Conservation (phyloP, 805 yeast genomes). For the Ogataea sp. region DNA sequence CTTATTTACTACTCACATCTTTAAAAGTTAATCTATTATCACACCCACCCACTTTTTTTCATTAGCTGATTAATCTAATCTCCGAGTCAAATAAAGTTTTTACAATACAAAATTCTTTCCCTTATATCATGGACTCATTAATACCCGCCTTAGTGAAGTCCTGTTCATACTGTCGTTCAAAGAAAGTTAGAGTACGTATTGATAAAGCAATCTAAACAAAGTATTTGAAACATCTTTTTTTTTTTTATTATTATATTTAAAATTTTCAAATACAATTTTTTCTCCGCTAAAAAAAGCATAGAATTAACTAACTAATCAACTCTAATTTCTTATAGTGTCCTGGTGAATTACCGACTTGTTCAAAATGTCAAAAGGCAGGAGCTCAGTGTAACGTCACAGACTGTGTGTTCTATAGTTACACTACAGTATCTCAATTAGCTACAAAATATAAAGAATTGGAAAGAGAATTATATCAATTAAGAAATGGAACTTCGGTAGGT, state of each 20-base stretch:
- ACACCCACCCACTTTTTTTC: too few species aligned
- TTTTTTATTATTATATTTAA: background rate
- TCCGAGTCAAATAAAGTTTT: too few species aligned
- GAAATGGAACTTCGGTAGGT: too few species aligned
- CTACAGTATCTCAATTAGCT: conserved; percentile 11
- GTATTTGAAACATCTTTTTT: too few species aligned
- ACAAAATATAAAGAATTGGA: conserved; percentile 10
- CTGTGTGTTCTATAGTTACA: conserved; percentile 14
- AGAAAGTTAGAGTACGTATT: conserved; percentile 16
- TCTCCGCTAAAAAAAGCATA: background rate
- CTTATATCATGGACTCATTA: conserved; percentile 21
- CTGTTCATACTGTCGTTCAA: conserved; percentile 14
- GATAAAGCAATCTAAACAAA: too few species aligned
- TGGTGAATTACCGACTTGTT: conserved; percentile 15
- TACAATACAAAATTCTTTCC: too few species aligned
- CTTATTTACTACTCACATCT: too few species aligned
- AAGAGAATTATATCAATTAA: conserved; percentile 3
- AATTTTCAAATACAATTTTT: background rate
- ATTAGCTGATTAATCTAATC: too few species aligned
- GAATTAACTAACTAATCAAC: too few species aligned
- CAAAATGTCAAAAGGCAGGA: conserved; percentile 11
- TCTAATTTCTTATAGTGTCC: conserved; percentile 16
- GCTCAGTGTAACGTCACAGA: conserved; percentile 13
- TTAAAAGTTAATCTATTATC: too few species aligned
- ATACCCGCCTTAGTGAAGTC: conserved; percentile 7